These are phyloP conservation scores for Elongisporangium prolatum DNA, from an alignment of 352 stramenopile genomes.

Conservation along the genomic window DNA sequence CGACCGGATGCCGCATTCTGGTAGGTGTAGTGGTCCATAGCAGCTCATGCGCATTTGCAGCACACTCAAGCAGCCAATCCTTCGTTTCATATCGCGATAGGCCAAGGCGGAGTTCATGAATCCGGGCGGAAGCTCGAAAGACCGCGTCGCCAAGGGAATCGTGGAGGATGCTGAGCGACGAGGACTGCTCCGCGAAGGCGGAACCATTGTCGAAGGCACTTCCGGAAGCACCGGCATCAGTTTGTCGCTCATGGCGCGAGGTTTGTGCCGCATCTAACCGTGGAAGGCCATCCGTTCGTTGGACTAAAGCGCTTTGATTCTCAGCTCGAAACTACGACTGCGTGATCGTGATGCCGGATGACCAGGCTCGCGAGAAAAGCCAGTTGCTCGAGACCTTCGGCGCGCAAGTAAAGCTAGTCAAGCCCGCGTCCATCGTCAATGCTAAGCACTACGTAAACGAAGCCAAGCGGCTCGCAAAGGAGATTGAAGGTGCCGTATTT, in stretches of 20 bases:
- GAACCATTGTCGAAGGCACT: constrained; percentile 96
- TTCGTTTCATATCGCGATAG: constrained; percentile 15
- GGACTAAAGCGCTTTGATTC: neutral
- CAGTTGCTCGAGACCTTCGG: constrained; percentile 77
- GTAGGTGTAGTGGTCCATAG: constrained; percentile 17
- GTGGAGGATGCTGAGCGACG: constrained; percentile 90
- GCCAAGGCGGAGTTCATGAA: constrained; percentile 97
- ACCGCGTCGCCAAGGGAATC: constrained; percentile 94
- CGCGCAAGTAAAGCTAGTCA: constrained; percentile 86
- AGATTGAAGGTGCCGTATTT: constrained; percentile 53
- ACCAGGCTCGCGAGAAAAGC: constrained; percentile 93
- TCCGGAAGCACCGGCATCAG: constrained; percentile 98
- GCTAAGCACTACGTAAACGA: constrained; percentile 98
- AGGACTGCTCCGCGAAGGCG: constrained; percentile 84
- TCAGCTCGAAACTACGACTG: constrained; percentile 91
- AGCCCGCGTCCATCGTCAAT: constrained; percentile 95
- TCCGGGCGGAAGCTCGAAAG: constrained; percentile 96
- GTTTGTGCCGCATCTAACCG: constrained; percentile 16
- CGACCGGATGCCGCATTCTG: constrained; percentile 88
- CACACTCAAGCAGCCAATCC: constrained; percentile 12
- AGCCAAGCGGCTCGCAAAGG: constrained; percentile 79
- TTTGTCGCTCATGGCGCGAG: constrained; percentile 90
- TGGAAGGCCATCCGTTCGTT: neutral
- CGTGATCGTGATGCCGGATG: constrained; percentile 97
- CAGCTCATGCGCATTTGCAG: neutral